Base-by-base conservation (phyloP, 352 stramenopile species). In the Globisporangium canariense region DNA sequence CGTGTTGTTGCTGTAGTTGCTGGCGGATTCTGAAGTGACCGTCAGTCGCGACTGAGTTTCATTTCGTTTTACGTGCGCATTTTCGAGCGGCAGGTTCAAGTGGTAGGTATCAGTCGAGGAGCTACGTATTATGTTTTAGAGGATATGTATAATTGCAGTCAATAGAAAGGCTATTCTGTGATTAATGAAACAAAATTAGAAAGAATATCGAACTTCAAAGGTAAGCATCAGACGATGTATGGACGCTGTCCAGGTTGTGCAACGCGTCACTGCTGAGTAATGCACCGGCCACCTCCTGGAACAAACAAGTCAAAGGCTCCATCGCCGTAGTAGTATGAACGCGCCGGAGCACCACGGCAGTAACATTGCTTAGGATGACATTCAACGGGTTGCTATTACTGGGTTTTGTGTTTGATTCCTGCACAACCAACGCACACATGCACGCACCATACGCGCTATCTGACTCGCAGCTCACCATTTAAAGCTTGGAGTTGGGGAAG, bases 401-500 rank as follows among this genome's bases (percentile, higher is more conserved):
- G 5, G 11, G n/a, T 46, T n/a, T 56, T 40, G 25, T 25, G 20
- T 18, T 28, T 43, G 51, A 3, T 57, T 43, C 7, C 7, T 58
- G n/a, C 52, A 58, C 18, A 58, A n/a, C 32, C n/a, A 20, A 46
- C 22, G 10, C 18, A 30, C 28, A 43, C 22, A 45, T 32, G n/a
- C 43, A 50, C 43, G 43, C 51, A 58, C 13, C 14, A 18, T 2
- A 46, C 13, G 43, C 43, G 43, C 41, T 16, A 47, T 16, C 4
- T 18, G 3, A 47, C 32, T 58, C 32, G 4, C 20, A 22, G 13
- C 18, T 43, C 18, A 4, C 6, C 16, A 7, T 28, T 64, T 57
- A 64, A 18, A 64, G 63, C 72, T 91, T 91, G 38, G 83, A 86
- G 66, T 87, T 75, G 4, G 80, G 78, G 70, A 89, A 91, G 38